Conservation (phyloP, 2,329 filamentous ascomycete species). For the Dendrostoma leiphaemia region DNA sequence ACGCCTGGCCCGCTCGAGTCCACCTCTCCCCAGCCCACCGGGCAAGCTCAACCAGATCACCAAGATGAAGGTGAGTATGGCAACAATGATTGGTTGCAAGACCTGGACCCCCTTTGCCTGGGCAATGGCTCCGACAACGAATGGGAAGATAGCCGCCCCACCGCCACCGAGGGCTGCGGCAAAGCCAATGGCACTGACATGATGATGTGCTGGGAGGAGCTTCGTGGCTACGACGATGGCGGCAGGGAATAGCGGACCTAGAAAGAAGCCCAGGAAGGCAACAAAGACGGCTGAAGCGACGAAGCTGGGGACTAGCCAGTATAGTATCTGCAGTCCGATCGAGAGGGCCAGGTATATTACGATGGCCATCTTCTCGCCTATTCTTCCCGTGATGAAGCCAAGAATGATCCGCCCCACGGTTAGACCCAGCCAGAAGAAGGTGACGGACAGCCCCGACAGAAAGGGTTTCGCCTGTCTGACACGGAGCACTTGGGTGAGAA, state of each 20-base stretch:
- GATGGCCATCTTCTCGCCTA: slow-evolving; percentile 70
- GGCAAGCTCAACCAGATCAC: slow-evolving; percentile 37
- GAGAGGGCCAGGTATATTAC: slow-evolving; percentile 61
- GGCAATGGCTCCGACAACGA: slow-evolving; percentile 69
- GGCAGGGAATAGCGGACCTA: slow-evolving; percentile 76
- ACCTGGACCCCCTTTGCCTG: slow-evolving; percentile 53
- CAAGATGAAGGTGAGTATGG: slow-evolving; percentile 43
- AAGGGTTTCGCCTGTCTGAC: slow-evolving; percentile 69
- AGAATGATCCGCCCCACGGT: slow-evolving; percentile 71
- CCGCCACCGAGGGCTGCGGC: slow-evolving; percentile 73
- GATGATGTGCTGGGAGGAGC: slow-evolving; percentile 68
- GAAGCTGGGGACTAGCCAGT: slow-evolving; percentile 80
- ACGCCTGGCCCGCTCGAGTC: slow-evolving; percentile 3
- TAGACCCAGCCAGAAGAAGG: slow-evolving; percentile 82
- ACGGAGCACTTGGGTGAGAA: slow-evolving; percentile 53
- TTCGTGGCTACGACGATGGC: slow-evolving; percentile 73
- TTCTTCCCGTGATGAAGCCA: slow-evolving; percentile 71
- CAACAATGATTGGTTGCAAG: slow-evolving; percentile 54
- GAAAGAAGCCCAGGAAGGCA: slow-evolving; percentile 71
- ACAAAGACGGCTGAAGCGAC: slow-evolving; percentile 72
- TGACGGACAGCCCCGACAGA: slow-evolving; percentile 71
- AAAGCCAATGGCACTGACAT: slow-evolving; percentile 80
- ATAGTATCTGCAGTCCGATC: slow-evolving; percentile 66
- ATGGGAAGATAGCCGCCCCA: slow-evolving; percentile 65
- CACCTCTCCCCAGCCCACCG: background rate